Base-by-base conservation (phyloP, 2,329 filamentous ascomycete species). In the Botrytis porri region DNA sequence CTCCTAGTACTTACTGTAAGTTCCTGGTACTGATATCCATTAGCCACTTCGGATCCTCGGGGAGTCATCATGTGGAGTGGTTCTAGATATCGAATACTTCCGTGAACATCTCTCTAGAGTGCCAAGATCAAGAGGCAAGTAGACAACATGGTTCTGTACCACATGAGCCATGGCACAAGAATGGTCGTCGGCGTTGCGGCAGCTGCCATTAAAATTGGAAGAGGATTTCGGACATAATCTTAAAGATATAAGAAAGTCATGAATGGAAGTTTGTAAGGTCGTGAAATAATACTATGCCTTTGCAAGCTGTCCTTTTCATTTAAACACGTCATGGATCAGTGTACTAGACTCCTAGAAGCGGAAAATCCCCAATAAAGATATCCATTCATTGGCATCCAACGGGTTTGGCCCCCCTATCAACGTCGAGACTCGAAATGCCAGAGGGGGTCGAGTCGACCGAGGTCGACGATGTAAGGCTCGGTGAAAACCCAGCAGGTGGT, bases 251-350 rank as follows among this genome's bases (percentile, higher is more conserved):
- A 70, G 22, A 54, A 10, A 69, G 32, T 51, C 22, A 51, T 43
- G 35, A 54, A 67, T 67, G 25, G 25, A 43, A 43, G 20, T 37
- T n/a, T 67, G 25, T 16, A 43, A 43, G 20, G n/a, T 25, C 29
- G 41, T 60, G 43, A 54, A n/a, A 51, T 45, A 12, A n/a, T 32
- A 41, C 32, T 20, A 66, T 45, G 60, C 22, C 29, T 59, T 10
- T 59, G 32, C 61, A 51, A 66, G 51, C 35, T 64, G 39, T 62
- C 70, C 25, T 41, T 41, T 66, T 64, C 60, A 37, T 71, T 54
- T 70, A 29, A 59, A 66, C 70, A 71, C 70, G 70, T 66, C 45
- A 71, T 57, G 70, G 20, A 32, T 41, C 48, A 57, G 22, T 8
- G 18, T 22, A 16, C 29, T 67, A 37, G 12, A 57, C 65, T 67